phyloP scores from a whole-genome alignment of 2,329 filamentous ascomycete genomes.

The Magnaporthiopsis incrustans region DNA sequence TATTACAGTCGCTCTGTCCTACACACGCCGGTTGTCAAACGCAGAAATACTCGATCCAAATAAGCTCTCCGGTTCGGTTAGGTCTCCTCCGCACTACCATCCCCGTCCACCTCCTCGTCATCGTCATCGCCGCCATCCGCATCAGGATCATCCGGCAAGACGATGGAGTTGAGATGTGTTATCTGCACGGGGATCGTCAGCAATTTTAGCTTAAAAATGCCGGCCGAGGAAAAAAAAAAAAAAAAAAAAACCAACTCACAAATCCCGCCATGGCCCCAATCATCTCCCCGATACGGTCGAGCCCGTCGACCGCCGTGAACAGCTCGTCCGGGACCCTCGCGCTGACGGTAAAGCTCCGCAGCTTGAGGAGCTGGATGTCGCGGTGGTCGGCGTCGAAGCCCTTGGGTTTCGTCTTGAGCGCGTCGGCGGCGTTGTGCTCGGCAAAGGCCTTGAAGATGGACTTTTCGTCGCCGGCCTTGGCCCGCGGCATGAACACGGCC shows the following conservation, averaged over 20 bases:
- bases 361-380: conserved; percentile 72
- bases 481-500: conserved; percentile 54
- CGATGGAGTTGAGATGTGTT: conserved; percentile 62
- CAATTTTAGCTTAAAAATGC: too few relatives aligned
- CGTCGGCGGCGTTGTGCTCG: conserved; percentile 60
- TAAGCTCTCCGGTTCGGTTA: background rate
- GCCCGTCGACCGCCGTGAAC: conserved; percentile 52
- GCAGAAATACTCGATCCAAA: background rate
- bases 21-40: background rate
- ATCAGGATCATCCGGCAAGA: conserved; percentile 61
- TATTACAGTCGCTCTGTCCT: background rate
- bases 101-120: conserved; percentile 4
- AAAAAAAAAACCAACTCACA: conserved; percentile 50
- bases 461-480: conserved; percentile 42
- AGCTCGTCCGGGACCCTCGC: conserved; percentile 58
- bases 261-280: conserved; percentile 67
- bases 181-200: conserved; percentile 37
- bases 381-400: conserved; percentile 67
- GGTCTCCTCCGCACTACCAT: background rate
- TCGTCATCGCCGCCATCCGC: conserved; percentile 14
- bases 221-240: background rate
- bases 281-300: conserved; percentile 57
- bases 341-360: conserved; percentile 70
- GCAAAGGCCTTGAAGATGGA: conserved; percentile 63
- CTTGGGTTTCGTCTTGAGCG: conserved; percentile 82